Evolutionary conservation across 2,329 filamentous ascomycete genomes (phyloP).

Genomic region (Fusarium nurragi): DNA sequence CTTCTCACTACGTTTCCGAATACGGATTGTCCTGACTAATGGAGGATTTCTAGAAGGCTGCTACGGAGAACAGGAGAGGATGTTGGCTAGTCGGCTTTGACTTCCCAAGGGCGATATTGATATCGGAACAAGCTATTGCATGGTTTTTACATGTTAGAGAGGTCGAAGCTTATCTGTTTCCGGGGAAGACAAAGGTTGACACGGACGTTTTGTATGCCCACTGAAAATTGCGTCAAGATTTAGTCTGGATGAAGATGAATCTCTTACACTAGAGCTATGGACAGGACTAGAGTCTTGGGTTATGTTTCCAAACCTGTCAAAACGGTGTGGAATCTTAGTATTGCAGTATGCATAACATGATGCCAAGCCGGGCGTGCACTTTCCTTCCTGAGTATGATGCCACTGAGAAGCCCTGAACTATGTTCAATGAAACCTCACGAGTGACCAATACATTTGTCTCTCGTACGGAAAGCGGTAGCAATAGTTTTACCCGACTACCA

Average conservation of each 20-base stretch:
- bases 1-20: slow-evolving; percentile 35
- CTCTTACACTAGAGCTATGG: neutral
- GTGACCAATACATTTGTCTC: too few relatives aligned
- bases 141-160: neutral
- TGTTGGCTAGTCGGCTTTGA: slow-evolving; percentile 1
- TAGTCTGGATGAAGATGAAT: slow-evolving; percentile 20
- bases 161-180: slow-evolving; percentile 20
- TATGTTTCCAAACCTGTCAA: neutral
- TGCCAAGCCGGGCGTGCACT: too few relatives aligned
- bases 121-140: neutral
- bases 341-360: too few relatives aligned
- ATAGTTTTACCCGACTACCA: too few relatives aligned
- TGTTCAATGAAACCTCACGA: too few relatives aligned
- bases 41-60: neutral
- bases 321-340: too few relatives aligned
- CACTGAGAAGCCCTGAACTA: too few relatives aligned
- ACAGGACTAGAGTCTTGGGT: too few relatives aligned
- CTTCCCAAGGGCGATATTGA: neutral
- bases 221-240: neutral
- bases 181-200: slow-evolving; percentile 2
- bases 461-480: too few relatives aligned
- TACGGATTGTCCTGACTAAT: slow-evolving; percentile 21
- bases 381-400: too few relatives aligned
- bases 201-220: slow-evolving; percentile 1
- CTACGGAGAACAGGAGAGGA: neutral